Base-by-base conservation (phyloP, 2,329 filamentous ascomycete species). In the Metarhizium anisopliae region DNA sequence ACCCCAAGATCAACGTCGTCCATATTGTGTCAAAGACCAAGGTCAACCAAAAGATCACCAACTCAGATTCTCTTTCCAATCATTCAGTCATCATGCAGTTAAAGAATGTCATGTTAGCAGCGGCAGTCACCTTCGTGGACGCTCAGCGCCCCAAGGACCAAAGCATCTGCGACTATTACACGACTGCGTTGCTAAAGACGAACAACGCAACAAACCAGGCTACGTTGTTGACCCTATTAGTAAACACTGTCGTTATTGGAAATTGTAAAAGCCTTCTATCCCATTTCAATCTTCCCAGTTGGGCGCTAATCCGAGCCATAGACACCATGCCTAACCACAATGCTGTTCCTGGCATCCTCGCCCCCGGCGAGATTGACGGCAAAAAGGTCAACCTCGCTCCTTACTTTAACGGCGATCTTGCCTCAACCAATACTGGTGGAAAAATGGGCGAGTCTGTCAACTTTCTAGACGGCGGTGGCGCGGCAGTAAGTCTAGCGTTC, bases 171-270 rank as follows among this genome's bases (percentile, higher is more conserved):
- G 82, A 85, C 70, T 83, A 83, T 68, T 85, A 85, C 69, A 84
- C 82, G 38, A 81, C 73, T 3, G 76, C 77, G n/a, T 66, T 84
- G 11, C 72, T 84, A 54, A 79, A 74, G 66, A 72, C 81, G 43
- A 85, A 84, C 71, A 84, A 77, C 42, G 78, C 79, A 18, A 74
- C 71, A 35, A 84, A 83, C 65, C 82, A 86, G 66, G 69, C 74
- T 54, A 77, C 74, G 1, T 70, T 85, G 2, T 62, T 85, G 62
- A 81, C 77, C 2, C 69, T 81, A 1, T 66, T 85, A 4, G 81
- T 85, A 62, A 85, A 85, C 68, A 84, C 81, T 6, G 83, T 78
- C 20, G 80, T 85, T 58, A 82, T 84, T 60, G 82, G 83, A n/a
- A 83, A 83, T 67, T 83, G 76, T 77, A 64, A 35, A 1, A 35